These are phyloP conservation scores for Trametes polyzona DNA, from an alignment of 1,284 basidiomycete genomes.

Conservation along the genomic window DNA sequence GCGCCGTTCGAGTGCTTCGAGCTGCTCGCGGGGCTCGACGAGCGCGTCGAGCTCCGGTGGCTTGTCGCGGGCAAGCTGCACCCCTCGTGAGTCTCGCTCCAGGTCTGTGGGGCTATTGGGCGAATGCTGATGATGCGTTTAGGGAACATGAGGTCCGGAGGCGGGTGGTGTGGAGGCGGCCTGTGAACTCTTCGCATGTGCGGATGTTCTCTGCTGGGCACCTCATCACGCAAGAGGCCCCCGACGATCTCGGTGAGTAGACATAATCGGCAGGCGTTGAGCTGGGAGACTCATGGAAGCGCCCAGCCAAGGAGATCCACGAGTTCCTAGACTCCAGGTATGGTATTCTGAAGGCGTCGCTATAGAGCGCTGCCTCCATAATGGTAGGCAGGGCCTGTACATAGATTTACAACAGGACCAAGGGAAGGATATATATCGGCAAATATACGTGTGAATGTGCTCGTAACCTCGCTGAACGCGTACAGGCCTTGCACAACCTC, in stretches of 20 bases:
- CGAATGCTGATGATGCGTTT: conserved; percentile 1
- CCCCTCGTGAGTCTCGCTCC: conserved; percentile 19
- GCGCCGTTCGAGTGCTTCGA: conserved; percentile 51
- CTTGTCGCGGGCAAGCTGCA: conserved; percentile 47
- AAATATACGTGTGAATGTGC: neutral
- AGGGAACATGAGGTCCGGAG: conserved; percentile 44
- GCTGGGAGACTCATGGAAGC: neutral
- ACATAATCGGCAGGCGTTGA: neutral
- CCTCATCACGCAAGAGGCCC: conserved; percentile 43
- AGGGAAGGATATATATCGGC: neutral
- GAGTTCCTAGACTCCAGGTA: conserved; percentile 22
- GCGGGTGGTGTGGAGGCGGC: conserved; percentile 62
- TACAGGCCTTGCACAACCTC: no score
- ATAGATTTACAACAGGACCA: neutral
- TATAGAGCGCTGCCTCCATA: neutral
- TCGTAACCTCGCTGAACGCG: no score
- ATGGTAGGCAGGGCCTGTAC: no score
- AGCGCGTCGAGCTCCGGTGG: conserved; percentile 55
- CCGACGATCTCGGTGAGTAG: conserved; percentile 29
- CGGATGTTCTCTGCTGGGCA: conserved; percentile 60
- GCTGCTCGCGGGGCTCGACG: conserved; percentile 47
- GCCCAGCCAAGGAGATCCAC: conserved; percentile 28
- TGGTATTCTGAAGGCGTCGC: conserved; percentile 9
- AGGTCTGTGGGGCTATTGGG: neutral
- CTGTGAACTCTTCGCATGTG: conserved; percentile 60